phyloP scores from a whole-genome alignment of 1,284 basidiomycete species.

The Sporisorium sorghi region DNA sequence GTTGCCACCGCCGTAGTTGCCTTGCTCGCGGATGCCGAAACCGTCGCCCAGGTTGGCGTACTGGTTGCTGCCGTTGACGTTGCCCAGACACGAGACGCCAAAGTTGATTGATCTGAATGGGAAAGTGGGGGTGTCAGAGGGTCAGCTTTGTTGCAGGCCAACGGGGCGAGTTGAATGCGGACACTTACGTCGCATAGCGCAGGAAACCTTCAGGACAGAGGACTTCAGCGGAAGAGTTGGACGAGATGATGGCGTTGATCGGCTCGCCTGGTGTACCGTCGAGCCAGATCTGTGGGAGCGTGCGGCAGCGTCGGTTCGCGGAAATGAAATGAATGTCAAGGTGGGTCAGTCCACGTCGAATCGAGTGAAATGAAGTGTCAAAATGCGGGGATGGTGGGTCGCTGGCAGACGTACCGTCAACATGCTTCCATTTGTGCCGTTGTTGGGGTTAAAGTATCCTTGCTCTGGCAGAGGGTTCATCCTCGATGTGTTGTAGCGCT shows the following conservation, averaged over 20 bases:
- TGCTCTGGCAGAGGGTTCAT: slow-evolving; percentile 39
- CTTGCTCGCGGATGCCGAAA: slow-evolving; percentile 50
- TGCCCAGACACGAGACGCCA: slow-evolving; percentile 67
- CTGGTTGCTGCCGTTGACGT: slow-evolving; percentile 58
- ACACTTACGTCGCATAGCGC: slow-evolving; percentile 61
- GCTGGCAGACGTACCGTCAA: slow-evolving; percentile 34
- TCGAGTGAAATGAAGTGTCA: slow-evolving; percentile 1
- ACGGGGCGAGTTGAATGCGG: not conserved
- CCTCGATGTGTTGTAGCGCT: slow-evolving; percentile 45
- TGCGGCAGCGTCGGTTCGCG: not conserved
- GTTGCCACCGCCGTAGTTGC: slow-evolving; percentile 57
- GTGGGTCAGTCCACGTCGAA: slow-evolving; percentile 10
- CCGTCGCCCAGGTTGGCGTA: slow-evolving; percentile 62
- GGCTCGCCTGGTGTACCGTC: slow-evolving; percentile 62
- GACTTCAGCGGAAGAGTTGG: slow-evolving; percentile 52
- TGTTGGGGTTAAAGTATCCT: slow-evolving; percentile 47
- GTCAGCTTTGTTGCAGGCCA: not conserved
- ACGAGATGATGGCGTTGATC: slow-evolving; percentile 65
- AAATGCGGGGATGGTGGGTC: slow-evolving; percentile 13
- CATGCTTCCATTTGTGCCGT: slow-evolving; percentile 49
- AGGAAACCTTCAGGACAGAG: slow-evolving; percentile 64
- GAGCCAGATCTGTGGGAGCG: slow-evolving; percentile 33
- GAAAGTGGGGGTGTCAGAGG: no score
- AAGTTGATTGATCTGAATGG: slow-evolving; percentile 60
- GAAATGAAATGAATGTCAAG: slow-evolving; percentile 2